These are phyloP conservation scores for Apophysomyces sp. DNA, from an alignment of 371 early-diverging fungal genomes.

Conservation along the genomic window DNA sequence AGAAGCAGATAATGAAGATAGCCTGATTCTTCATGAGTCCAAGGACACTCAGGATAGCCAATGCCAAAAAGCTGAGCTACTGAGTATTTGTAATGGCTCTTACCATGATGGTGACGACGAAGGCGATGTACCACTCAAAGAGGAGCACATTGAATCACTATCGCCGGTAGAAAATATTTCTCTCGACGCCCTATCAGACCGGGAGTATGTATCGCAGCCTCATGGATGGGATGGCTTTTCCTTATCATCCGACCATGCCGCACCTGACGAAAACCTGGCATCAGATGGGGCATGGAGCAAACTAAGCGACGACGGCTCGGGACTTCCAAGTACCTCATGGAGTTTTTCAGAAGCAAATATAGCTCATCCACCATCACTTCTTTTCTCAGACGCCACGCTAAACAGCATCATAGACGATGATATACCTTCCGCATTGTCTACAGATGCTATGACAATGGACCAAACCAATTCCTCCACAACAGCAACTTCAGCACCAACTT, in stretches of 20 bases:
- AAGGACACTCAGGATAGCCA: background rate
- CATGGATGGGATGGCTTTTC: background rate
- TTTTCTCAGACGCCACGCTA: conserved; percentile 12
- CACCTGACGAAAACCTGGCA: conserved; percentile 2
- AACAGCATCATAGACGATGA: conserved; percentile 11
- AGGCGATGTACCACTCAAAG: background rate
- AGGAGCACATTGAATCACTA: background rate
- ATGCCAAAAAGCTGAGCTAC: background rate
- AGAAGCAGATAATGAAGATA: background rate
- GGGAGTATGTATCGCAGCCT: background rate
- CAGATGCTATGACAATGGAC: background rate
- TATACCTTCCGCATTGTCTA: background rate
- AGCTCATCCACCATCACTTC: conserved; percentile 16
- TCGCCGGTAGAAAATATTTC: background rate
- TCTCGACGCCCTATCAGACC: background rate
- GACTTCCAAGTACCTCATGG: conserved; percentile 8
- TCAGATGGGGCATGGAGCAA: background rate
- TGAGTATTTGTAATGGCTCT: background rate
- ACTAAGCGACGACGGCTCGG: conserved; percentile 2
- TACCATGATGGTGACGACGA: background rate
- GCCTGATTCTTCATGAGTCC: background rate
- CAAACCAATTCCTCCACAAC: conserved; percentile 1
- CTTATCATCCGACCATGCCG: background rate
- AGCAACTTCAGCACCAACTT: too few relatives aligned
- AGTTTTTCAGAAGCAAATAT: background rate